phyloP scores from a whole-genome alignment of 306 rosid species.

The Ziziphus jujuba region DNA sequence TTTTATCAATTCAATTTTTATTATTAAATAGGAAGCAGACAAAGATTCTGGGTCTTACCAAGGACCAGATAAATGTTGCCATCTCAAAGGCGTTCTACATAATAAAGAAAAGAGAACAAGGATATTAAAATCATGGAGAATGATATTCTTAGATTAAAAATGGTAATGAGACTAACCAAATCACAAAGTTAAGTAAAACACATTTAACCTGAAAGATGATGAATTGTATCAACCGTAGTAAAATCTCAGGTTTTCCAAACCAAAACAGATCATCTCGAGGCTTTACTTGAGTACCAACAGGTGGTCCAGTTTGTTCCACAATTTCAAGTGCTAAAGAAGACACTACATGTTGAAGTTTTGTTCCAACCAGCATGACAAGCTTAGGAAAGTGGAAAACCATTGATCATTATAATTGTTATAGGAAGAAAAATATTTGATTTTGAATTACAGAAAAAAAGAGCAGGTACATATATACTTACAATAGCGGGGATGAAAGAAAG shows the following conservation, averaged over 20 bases:
- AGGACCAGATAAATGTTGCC: conserved; percentile 92
- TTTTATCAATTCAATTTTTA: not conserved
- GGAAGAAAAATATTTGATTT: not conserved
- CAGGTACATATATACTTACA: conserved; percentile 47
- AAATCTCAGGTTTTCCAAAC: conserved; percentile 80
- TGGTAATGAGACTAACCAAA: not conserved
- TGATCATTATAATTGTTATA: conserved; percentile 11
- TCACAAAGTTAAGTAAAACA: not conserved
- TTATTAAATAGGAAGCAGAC: conserved; percentile 8
- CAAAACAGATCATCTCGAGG: conserved; percentile 87
- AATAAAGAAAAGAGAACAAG: conserved; percentile 25
- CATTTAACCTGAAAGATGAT: conserved; percentile 82
- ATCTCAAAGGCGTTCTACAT: conserved; percentile 96
- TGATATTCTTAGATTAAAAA: not conserved
- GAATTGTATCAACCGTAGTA: conserved; percentile 82
- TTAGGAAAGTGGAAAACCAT: conserved; percentile 36
- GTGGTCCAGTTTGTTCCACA: conserved; percentile 58
- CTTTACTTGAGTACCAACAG: conserved; percentile 66
- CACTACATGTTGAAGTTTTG: conserved; percentile 96
- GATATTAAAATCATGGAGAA: conserved; percentile 16
- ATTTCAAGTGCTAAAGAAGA: conserved; percentile 88
- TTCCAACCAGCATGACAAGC: conserved; percentile 95
- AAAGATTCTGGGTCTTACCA: conserved; percentile 51
- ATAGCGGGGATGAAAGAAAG: conserved; percentile 92
- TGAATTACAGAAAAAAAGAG: conserved; percentile 3